Evolutionary conservation across 768 basidiomycete species (phyloP), one percentile per base, ranked within the genome.

Genomic region (Lenzites betulinus): DNA sequence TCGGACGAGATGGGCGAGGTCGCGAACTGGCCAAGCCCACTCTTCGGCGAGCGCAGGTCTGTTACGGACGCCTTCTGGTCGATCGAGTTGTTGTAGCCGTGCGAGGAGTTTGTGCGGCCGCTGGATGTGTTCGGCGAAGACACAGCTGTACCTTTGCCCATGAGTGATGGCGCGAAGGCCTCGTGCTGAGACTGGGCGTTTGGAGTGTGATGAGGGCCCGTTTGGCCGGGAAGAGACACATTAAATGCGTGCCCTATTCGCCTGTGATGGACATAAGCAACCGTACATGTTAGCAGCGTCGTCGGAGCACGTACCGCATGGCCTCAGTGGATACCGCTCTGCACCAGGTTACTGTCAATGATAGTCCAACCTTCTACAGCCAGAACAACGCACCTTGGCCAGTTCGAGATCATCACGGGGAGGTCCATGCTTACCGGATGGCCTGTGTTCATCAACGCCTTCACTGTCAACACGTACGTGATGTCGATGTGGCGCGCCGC

Each of bases 401-500:
- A 93, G 66, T 93, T 93, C 5, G 92, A 92, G 36, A 94, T 79
- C 46, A 91, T 86, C 18, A 93, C 81, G 18, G 92, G 92, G 26
- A 94, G 74, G 28, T 92, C 89, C 78, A 92, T 83, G 20, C 81
- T 76, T 15, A 93, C 67, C 35, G 84, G 83, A 49, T 82, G 76
- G 6, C 85, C 85, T 5, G 83, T 82, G 39, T 87, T 90, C 75
- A 92, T 82, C 50, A 90, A 79, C 1, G 92, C 93, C 72, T 86
- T 91, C 54, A 94, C 87, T 35, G 79, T 79, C 43, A 95, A 77
- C 49, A 83, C 80, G 73, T 95, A 96, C 0, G 84, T 88, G 48
- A 96, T 87, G 68, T 95, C 93, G 56, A 96, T 89, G 69, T 93
- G 88, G 60, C 91, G 77, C 13, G 92, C 94, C 11, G 89, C 82